phyloP scores from a whole-genome alignment of 2,329 filamentous ascomycete species.

The Talaromyces amestolkiae region DNA sequence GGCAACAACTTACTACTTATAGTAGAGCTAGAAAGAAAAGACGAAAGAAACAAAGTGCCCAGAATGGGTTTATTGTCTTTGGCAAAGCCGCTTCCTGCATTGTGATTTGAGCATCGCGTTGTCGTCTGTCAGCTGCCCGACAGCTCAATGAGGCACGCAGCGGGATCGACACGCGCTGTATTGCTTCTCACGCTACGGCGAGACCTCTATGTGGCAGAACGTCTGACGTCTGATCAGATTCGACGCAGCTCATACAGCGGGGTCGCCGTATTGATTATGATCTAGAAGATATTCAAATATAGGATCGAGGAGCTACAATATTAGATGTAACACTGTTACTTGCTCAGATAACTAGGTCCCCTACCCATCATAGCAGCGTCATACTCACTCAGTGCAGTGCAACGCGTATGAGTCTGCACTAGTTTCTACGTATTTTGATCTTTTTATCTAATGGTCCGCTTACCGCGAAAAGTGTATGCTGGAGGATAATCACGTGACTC shows the following conservation, averaged over 20 bases:
- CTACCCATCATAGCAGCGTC: background rate
- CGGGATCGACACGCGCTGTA: background rate
- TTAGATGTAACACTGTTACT: background rate
- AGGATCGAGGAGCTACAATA: no score
- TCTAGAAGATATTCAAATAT: background rate
- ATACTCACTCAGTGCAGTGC: background rate
- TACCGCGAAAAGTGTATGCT: background rate
- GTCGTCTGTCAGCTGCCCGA: background rate
- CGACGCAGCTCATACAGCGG: no score
- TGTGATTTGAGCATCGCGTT: background rate
- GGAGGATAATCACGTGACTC: background rate
- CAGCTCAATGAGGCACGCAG: background rate
- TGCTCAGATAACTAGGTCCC: background rate
- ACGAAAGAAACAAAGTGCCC: background rate
- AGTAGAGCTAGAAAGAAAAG: background rate
- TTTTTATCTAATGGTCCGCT: no score
- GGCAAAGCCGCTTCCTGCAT: background rate
- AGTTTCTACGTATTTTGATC: no score
- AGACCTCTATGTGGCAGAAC: background rate
- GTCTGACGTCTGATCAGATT: background rate
- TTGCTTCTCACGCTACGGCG: background rate
- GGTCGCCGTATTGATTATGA: background rate
- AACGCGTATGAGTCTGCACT: no score
- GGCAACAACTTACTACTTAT: background rate
- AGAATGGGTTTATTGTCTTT: background rate